Evolutionary conservation across 2,329 filamentous ascomycete genomes (phyloP), one percentile per base, ranked within the genome.

Genomic region (Diaporthe vexans): DNA sequence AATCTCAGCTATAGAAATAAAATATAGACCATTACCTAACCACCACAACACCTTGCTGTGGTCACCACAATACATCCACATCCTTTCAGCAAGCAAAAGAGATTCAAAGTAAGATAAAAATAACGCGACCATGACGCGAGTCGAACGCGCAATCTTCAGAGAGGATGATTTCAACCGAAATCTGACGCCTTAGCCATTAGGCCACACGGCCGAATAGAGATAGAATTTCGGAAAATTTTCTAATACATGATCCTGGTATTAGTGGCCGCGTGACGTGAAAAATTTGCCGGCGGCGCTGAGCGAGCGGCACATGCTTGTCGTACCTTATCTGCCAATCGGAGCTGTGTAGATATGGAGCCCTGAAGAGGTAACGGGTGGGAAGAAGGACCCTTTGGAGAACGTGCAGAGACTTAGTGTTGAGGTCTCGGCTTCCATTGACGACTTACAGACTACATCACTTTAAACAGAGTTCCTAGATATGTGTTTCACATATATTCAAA

Each of bases 161-260:
- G 69, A 71, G 17, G 54, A 40, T 71, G 56, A 71, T 71, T 71
- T 71, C 69, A 71, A 74, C 74, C 74, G 74, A 75, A 75, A 75
- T 74, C 74, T 71, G 72, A 74, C 72, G 74, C 74, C 74, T 76
- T 76, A 76, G 74, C 74, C 74, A 76, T 76, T 74, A 74, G 74
- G 74, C 74, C 74, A 56, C 54, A 58, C 56, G 56, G 56, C 56
- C 56, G 56, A 35, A 58, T n/a, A 35, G 4, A 35, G 10, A 7
- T 40, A 13, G 2, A 59, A 40, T 9, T 0, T 29, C 0, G 21
- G 8, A 9, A n/a, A 24, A 17, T n/a, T 24, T n/a, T 3, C 0
- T 1, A 24, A 10, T 0, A 3, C 19, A 37, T 58, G 19, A 15
- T n/a, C 10, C 56, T 15, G 3, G 6, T 1, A n/a, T 19, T 5